A percentile compares a stretch with the other conserved stretches of the same genome.
phyloP scores from a whole-genome alignment of 176 grass and related monocot genomes.

The Elymus sibiricus region DNA sequence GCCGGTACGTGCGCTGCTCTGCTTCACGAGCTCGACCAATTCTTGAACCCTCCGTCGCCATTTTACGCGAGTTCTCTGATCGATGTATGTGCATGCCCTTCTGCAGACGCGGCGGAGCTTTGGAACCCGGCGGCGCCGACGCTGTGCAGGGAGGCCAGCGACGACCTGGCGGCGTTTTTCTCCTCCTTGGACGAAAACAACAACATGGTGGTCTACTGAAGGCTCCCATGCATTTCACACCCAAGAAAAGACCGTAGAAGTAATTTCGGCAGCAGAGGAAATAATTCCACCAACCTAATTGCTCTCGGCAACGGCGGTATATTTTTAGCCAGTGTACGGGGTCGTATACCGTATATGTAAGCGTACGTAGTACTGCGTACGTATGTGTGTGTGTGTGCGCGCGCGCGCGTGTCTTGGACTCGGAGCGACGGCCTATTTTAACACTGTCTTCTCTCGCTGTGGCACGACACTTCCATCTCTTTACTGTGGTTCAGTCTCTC shows the following conservation, averaged over 20 bases:
- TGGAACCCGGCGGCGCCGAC: conserved; percentile 36
- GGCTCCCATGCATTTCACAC: no score
- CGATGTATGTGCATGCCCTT: neutral
- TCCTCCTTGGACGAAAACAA: conserved; percentile 46
- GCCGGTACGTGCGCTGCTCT: neutral
- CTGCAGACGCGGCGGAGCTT: conserved; percentile 33
- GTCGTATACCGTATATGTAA: neutral
- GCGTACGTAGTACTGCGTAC: neutral
- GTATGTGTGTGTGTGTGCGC: no score
- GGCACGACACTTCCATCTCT: neutral
- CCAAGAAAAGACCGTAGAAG: neutral
- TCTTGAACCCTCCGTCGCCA: neutral
- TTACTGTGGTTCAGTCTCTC: neutral
- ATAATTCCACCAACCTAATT: neutral
- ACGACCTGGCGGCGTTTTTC: conserved; percentile 55
- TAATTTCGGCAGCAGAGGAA: neutral
- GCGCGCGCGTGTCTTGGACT: neutral
- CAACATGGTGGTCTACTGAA: conserved; percentile 54
- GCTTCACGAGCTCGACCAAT: neutral
- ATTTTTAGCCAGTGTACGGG: conserved; percentile 32
- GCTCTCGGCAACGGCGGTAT: conserved; percentile 30
- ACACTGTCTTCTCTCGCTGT: conserved; percentile 35
- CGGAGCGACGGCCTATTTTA: conserved; percentile 33
- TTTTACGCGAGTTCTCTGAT: neutral
- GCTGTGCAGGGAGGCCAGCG: conserved; percentile 88